These are phyloP conservation scores for Lenzites betulinus DNA, from an alignment of 768 basidiomycete species.

Conservation along the genomic window DNA sequence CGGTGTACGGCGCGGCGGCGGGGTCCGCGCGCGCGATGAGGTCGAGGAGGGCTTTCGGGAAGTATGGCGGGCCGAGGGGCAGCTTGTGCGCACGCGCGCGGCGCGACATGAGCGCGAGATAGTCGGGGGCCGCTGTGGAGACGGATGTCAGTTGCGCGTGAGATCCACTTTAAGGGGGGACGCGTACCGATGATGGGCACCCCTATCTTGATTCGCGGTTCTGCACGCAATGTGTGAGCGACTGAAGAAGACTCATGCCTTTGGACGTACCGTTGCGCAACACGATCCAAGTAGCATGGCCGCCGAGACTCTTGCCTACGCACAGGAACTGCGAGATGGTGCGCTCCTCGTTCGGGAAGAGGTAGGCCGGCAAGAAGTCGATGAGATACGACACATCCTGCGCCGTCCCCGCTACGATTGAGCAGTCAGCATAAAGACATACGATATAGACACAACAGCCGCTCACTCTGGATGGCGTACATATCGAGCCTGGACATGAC, in stretches of 20 bases:
- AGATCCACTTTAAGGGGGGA: neutral
- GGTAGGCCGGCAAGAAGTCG: conserved; percentile 72
- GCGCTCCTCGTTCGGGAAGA: conserved; percentile 70
- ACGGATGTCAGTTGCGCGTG: conserved; percentile 33
- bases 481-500: conserved; percentile 43
- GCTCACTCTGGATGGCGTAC: conserved; percentile 47
- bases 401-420: conserved; percentile 58
- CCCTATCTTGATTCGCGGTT: conserved; percentile 44
- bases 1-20: conserved; percentile 42
- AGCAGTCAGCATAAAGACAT: neutral
- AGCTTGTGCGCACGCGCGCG: conserved; percentile 54
- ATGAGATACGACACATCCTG: conserved; percentile 80
- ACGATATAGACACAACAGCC: neutral
- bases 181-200: conserved; percentile 41
- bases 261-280: conserved; percentile 45
- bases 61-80: conserved; percentile 49
- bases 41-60: conserved; percentile 54
- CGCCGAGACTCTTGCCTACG: conserved; percentile 79
- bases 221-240: conserved; percentile 26
- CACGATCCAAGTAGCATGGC: conserved; percentile 79
- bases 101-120: conserved; percentile 51
- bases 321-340: conserved; percentile 68
- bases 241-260: neutral
- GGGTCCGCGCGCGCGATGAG: conserved; percentile 53
- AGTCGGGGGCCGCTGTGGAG: conserved; percentile 76